A percentile compares a stretch with the other conserved stretches of the same genome.
Conservation (phyloP, 192 early-diverging fungal genomes). For the Backusella liffmaniae region DNA sequence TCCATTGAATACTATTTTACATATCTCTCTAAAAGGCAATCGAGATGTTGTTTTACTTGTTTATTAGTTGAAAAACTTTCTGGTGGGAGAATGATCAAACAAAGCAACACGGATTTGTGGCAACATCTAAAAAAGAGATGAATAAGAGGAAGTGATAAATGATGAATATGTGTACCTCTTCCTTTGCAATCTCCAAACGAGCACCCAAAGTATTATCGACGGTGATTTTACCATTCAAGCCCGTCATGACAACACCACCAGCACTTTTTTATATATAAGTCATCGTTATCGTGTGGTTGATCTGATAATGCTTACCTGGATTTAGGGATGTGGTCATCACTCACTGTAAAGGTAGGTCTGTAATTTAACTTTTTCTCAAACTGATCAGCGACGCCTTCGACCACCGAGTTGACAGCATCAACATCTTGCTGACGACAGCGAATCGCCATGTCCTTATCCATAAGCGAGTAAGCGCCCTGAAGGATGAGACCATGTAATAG, state of each 20-base stretch:
- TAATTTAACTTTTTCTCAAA: constrained; percentile 59
- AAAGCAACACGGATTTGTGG: constrained; percentile 88
- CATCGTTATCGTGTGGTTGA: neutral
- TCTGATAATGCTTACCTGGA: constrained; percentile 39
- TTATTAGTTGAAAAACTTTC: constrained; percentile 84
- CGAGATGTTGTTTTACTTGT: neutral
- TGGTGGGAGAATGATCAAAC: constrained; percentile 88
- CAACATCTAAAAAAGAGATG: constrained; percentile 66
- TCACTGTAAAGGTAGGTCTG: constrained; percentile 50
- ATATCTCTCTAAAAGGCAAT: neutral
- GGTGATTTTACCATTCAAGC: constrained; percentile 74
- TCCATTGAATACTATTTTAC: neutral
- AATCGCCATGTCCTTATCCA: constrained; percentile 74
- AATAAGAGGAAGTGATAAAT: constrained; percentile 2
- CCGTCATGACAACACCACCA: constrained; percentile 86
- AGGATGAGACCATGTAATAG: constrained; percentile 73
- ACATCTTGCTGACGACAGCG: constrained; percentile 72
- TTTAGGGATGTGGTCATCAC: constrained; percentile 66
- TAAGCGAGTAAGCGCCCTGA: constrained; percentile 86
- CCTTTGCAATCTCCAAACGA: constrained; percentile 77
- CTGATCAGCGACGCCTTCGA: constrained; percentile 44
- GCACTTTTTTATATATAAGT: constrained; percentile 50
- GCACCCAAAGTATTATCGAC: constrained; percentile 90
- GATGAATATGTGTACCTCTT: constrained; percentile 52
- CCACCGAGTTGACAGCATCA: constrained; percentile 54